Evolutionary conservation across 345 rosid genomes (phyloP).

Genomic region (Gossypium herbaceum): DNA sequence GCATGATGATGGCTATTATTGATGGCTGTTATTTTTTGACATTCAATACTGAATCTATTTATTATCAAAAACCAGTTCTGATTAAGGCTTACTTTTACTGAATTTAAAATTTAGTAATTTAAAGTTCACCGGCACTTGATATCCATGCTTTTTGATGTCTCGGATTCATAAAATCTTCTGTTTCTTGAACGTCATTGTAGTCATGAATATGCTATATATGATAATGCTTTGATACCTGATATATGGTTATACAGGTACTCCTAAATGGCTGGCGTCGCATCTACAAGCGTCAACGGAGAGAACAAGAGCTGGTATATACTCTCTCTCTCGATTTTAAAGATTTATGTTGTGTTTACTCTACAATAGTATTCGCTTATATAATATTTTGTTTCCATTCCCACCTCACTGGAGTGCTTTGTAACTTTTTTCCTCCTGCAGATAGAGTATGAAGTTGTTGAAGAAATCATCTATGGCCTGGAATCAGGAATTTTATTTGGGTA

Average conservation of each 20-base stretch:
- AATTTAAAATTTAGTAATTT: background rate
- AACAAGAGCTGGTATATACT: conserved; percentile 66
- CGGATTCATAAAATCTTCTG: background rate
- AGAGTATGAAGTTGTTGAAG: conserved; percentile 96
- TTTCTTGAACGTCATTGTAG: background rate
- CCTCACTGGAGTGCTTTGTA: background rate
- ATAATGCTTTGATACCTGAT: conserved; percentile 16
- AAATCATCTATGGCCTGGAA: conserved; percentile 93
- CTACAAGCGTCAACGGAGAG: conserved; percentile 74
- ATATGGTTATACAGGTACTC: conserved; percentile 46
- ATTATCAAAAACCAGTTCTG: background rate
- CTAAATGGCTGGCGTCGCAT: conserved; percentile 93
- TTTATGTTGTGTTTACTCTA: background rate
- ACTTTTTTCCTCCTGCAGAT: conserved; percentile 42
- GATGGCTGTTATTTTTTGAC: background rate
- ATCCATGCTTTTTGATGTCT: background rate
- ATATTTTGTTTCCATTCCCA: conserved; percentile 8
- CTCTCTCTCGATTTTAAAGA: background rate
- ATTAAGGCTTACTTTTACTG: background rate
- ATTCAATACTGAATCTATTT: background rate
- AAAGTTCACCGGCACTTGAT: background rate
- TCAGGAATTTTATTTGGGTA: conserved; percentile 97
- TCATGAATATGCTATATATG: background rate
- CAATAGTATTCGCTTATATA: background rate
- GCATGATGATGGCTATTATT: background rate